Evolutionary conservation across 164 flowering plant species (phyloP).

Genomic region (grape (Vitis vinifera)): ASM3070453v1 NC_081818.1:21704501-21705000

Average conservation of each 20-base stretch:
- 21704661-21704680: slow-evolving; percentile 85
- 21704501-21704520: background rate
- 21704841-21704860: slow-evolving; percentile 97
- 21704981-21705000: too few relatives aligned
- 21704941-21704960: background rate
- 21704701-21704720: background rate
- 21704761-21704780: background rate
- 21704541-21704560: background rate
- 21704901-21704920: slow-evolving; percentile 57
- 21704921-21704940: background rate
- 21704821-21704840: slow-evolving; percentile 85
- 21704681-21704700: slow-evolving; percentile 33
- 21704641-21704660: slow-evolving; percentile 97
- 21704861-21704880: slow-evolving; percentile 96
- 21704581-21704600: slow-evolving; percentile 97
- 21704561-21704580: slow-evolving; percentile 74
- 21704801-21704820: slow-evolving; percentile 91
- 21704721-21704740: background rate
- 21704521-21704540: background rate
- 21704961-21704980: background rate
- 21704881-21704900: slow-evolving; percentile 91
- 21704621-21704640: slow-evolving; percentile 96
- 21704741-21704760: background rate
- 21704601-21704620: slow-evolving; percentile 97
- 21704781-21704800: slow-evolving; percentile 90